These are phyloP conservation scores for Sordariomycetes sp. DNA, from an alignment of 2,329 filamentous ascomycete genomes.

Conservation along the genomic window DNA sequence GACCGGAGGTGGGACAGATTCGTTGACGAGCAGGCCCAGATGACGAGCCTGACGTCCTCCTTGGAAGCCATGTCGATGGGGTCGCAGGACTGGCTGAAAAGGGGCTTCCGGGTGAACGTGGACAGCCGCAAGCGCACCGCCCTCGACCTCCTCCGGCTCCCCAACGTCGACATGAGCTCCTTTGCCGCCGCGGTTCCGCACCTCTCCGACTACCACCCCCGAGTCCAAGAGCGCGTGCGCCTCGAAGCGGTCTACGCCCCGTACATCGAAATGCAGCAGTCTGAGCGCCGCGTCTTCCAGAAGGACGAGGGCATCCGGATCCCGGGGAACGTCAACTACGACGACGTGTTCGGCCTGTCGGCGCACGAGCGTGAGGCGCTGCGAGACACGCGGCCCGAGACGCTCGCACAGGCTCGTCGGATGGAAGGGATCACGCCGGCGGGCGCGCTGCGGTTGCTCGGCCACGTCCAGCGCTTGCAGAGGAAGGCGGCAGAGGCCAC, in stretches of 20 bases:
- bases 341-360: constrained; percentile 60
- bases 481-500: not conserved
- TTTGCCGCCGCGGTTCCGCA: constrained; percentile 48
- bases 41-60: constrained; percentile 51
- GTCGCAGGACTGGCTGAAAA: constrained; percentile 54
- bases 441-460: constrained; percentile 49
- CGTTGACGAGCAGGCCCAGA: constrained; percentile 52
- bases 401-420: constrained; percentile 75
- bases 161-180: constrained; percentile 44
- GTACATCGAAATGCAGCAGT: constrained; percentile 65
- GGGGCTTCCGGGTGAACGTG: constrained; percentile 58
- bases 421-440: constrained; percentile 69
- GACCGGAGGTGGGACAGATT: constrained; percentile 68
- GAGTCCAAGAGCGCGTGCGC: constrained; percentile 57
- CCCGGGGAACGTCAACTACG: constrained; percentile 68
- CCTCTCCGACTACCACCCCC: constrained; percentile 40
- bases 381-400: constrained; percentile 64
- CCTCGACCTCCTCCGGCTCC: constrained; percentile 67
- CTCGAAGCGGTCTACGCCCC: constrained; percentile 83
- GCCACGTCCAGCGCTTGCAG: constrained; percentile 37
- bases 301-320: constrained; percentile 68
- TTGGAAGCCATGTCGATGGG: constrained; percentile 50
- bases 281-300: constrained; percentile 54
- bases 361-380: constrained; percentile 68
- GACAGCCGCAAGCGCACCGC: constrained; percentile 61